These are phyloP conservation scores for Zygosaccharomyces pseudobailii DNA, from an alignment of 1,139 yeast genomes.

Conservation along the genomic window DNA sequence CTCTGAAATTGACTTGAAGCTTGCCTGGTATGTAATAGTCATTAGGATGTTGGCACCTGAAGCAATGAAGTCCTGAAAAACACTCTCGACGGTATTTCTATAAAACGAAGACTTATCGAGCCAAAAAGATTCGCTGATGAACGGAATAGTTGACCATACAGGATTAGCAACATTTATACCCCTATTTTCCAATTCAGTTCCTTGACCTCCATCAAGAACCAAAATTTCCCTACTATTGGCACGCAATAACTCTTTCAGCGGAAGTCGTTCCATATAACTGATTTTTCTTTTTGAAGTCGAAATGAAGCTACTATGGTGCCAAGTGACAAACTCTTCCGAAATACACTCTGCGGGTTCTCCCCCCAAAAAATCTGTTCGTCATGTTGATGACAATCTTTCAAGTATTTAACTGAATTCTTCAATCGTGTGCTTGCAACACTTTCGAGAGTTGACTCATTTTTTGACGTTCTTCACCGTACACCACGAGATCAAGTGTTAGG, in stretches of 20 bases:
- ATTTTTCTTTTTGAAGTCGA: not conserved
- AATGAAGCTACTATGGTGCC: not conserved
- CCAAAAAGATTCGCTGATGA: constrained; percentile 29
- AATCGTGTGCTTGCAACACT: no score
- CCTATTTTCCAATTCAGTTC: constrained; percentile 40
- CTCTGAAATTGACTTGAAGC: constrained; percentile 23
- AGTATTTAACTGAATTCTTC: no score
- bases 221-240: constrained; percentile 18
- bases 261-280: constrained; percentile 4
- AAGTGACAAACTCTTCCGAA: no score
- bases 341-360: no score
- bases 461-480: no score
- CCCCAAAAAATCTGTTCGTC: no score
- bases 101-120: constrained; percentile 28
- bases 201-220: constrained; percentile 44
- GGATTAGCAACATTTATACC: constrained; percentile 38
- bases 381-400: no score
- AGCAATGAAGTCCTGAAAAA: constrained; percentile 48
- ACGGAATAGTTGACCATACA: constrained; percentile 40
- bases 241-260: constrained; percentile 3
- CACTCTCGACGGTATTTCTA: constrained; percentile 43
- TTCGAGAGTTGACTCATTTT: no score
- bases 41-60: constrained; percentile 56
- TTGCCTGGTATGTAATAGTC: constrained; percentile 63
- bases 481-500: no score